phyloP scores from a whole-genome alignment of 2,329 filamentous ascomycete species.

The Penicillium sp. region DNA sequence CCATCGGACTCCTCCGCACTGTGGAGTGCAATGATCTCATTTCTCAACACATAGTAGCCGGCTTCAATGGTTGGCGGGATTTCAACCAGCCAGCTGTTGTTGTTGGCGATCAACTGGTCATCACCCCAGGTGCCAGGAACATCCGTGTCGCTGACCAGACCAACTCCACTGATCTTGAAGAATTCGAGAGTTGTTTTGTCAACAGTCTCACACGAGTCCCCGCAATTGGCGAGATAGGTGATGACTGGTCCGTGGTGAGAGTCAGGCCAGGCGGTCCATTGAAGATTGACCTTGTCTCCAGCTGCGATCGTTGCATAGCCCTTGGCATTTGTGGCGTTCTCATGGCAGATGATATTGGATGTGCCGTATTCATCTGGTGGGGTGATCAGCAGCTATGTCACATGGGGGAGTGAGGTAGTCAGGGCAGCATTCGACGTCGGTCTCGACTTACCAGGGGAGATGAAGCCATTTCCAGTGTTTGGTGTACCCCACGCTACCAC shows the following conservation, averaged over 20 bases:
- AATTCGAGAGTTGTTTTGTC: conserved; percentile 56
- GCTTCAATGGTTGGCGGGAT: conserved; percentile 47
- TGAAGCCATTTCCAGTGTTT: conserved; percentile 55
- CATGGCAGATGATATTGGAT: conserved; percentile 62
- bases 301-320: conserved; percentile 57
- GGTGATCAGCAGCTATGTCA: not conserved
- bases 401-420: not conserved
- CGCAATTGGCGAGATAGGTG: conserved; percentile 61
- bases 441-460: conserved; percentile 36
- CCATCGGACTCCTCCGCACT: conserved; percentile 42
- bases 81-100: conserved; percentile 49
- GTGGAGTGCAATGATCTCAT: conserved; percentile 55
- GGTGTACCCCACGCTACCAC: conserved; percentile 57
- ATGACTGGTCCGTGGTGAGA: conserved; percentile 64
- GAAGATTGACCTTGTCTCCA: conserved; percentile 57
- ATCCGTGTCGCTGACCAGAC: conserved; percentile 47
- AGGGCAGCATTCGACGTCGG: not conserved
- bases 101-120: conserved; percentile 52
- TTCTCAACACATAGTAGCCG: conserved; percentile 53
- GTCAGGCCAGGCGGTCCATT: conserved; percentile 66
- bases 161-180: conserved; percentile 62
- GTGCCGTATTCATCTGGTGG: conserved; percentile 41
- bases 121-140: conserved; percentile 55
- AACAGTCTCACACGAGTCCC: conserved; percentile 54
- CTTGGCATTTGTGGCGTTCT: conserved; percentile 50